Percentiles rank a stretch among this genome's conserved stretches.
phyloP scores from a whole-genome alignment of 805 yeast genomes.

The Schizosaccharomyces osmophilus region DNA sequence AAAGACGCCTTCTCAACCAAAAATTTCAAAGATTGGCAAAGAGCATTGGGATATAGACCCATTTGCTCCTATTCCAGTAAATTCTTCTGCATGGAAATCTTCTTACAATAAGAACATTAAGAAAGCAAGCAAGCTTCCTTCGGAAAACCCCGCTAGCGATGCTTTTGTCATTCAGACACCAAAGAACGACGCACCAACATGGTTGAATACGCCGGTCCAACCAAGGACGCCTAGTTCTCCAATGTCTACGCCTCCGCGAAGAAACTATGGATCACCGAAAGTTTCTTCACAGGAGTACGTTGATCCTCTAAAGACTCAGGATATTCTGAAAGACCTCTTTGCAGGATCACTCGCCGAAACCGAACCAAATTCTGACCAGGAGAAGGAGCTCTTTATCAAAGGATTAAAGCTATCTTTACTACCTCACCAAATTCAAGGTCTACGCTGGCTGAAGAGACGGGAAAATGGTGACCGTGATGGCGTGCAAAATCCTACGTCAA shows the following conservation, averaged over 20 bases:
- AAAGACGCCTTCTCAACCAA: too few relatives aligned
- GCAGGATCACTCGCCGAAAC: not conserved
- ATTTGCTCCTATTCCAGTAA: not conserved
- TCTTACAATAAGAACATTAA: not conserved
- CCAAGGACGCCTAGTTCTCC: not conserved
- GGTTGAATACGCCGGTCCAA: not conserved
- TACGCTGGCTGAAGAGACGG: not conserved
- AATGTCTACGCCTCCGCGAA: not conserved
- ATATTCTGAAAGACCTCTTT: not conserved
- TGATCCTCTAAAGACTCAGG: not conserved
- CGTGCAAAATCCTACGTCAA: too few relatives aligned
- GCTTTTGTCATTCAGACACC: not conserved
- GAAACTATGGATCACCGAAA: not conserved
- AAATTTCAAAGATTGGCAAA: not conserved
- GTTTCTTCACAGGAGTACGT: not conserved
- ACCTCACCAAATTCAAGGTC: not conserved
- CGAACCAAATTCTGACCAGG: not conserved
- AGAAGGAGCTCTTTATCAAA: not conserved
- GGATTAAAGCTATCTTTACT: not conserved
- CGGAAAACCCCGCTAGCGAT: not conserved
- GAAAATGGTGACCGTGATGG: not conserved
- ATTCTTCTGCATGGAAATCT: not conserved
- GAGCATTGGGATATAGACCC: not conserved
- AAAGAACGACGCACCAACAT: not conserved
- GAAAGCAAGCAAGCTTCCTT: not conserved